Conservation (phyloP, 2,329 filamentous ascomycete species). For the Corynespora cassiicola region DNA sequence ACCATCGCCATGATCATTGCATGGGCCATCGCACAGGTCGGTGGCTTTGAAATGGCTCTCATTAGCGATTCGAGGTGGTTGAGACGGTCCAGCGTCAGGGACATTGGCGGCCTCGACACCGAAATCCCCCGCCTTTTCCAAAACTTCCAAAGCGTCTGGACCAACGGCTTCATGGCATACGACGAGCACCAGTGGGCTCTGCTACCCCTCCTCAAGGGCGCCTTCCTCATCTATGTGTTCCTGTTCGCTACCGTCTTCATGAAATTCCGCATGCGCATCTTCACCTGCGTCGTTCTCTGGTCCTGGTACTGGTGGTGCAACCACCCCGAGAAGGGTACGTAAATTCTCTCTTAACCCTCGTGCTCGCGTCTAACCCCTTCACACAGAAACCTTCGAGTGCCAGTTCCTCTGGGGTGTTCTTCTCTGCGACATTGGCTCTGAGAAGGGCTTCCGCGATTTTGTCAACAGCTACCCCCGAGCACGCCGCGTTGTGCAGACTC, state of each 20-base stretch:
- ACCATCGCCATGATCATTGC: conserved; percentile 59
- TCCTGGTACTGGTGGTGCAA: conserved; percentile 58
- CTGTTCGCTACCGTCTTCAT: conserved; percentile 57
- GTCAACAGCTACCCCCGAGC: conserved; percentile 44
- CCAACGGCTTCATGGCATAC: conserved; percentile 57
- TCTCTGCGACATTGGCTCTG: conserved; percentile 58
- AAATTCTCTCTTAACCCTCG: background rate
- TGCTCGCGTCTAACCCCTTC: conserved; percentile 11
- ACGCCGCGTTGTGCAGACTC: conserved; percentile 47
- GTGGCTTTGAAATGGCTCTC: conserved; percentile 56
- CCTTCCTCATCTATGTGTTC: conserved; percentile 59
- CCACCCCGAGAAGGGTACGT: conserved; percentile 54
- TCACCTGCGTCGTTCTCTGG: conserved; percentile 54
- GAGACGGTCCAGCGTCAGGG: conserved; percentile 55
- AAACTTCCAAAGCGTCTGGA: conserved; percentile 59
- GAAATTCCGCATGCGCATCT: conserved; percentile 55
- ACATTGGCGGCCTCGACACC: conserved; percentile 51
- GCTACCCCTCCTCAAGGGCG: conserved; percentile 56
- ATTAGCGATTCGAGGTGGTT: conserved; percentile 60
- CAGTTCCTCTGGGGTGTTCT: conserved; percentile 61
- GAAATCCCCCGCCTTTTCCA: conserved; percentile 54
- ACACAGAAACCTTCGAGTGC: conserved; percentile 60
- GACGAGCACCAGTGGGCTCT: conserved; percentile 65
- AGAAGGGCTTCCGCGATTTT: conserved; percentile 54
- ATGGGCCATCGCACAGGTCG: conserved; percentile 57